Base-by-base conservation (phyloP, 768 basidiomycete genomes). In the Boletus pseudo-olivaceus region DNA sequence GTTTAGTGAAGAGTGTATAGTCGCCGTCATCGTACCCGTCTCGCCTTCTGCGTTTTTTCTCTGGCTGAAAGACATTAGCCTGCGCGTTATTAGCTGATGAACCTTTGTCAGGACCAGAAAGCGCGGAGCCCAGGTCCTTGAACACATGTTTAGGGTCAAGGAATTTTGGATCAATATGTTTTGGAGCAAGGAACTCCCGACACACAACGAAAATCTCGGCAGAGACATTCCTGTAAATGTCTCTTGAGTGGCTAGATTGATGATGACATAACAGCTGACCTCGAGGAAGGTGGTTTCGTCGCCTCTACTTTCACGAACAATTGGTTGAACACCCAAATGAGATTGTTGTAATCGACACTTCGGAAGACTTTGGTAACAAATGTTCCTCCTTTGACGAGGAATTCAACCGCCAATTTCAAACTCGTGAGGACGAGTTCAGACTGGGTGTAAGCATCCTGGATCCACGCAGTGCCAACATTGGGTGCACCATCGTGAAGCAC, bases 161-260 rank as follows among this genome's bases (percentile, higher is more conserved):
- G 74, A 99, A 97, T 73, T 96, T 97, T 14, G 96, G 94, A 66
- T 99, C 97, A 63, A 99, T 96, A 62, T 88, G 81, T 71, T 91
- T 93, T 3, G 97, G 97, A 9, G 95, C 93, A 53, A 92, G 81
- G 75, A 93, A 99, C 54, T 91, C 92, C 53, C 87, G 88, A 72
- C 97, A 99, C 47, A 98, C 92, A 62, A 99, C 97, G 78, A 99
- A 99, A 67, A 99, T 99, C 73, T 99, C 97, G 12, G 97, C 97
- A 41, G 97, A 99, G 41, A 99, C 97, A 75, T 96, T 98, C 76
- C 95, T 95, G 37, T 15, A 34, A 48, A 37, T 38, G 20, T 34
- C 1, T 7, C 26, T 48, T 37, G n/a, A 52, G 48, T 20, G 32
- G 1, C 8, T 29, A 38, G 7, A 19, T 37, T 33, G 30, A 33